Percentiles rank a stretch among this genome's conserved stretches.
Conservation (phyloP, 495 filamentous ascomycete species). For the Gamarada debralockiae region DNA sequence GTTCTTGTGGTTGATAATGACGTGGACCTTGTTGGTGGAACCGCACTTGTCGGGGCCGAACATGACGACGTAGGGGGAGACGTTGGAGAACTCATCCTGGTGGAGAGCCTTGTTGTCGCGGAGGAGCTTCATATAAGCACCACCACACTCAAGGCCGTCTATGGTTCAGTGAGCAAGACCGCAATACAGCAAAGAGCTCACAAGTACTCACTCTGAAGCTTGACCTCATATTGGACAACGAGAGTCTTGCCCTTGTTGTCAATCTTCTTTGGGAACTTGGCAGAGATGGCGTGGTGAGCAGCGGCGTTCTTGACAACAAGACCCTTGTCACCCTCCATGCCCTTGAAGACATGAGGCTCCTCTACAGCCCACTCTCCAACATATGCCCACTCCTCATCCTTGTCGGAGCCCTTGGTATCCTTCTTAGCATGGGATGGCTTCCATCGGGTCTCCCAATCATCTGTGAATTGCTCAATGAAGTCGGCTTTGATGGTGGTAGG, state of each 20-base stretch:
- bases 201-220: conserved; percentile 82
- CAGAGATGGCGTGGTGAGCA: conserved; percentile 98
- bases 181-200: not conserved
- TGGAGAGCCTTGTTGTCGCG: conserved; percentile 97
- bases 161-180: conserved; percentile 4
- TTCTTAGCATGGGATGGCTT: conserved; percentile 95
- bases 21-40: conserved; percentile 99
- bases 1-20: conserved; percentile 99
- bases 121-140: conserved; percentile 98
- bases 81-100: conserved; percentile 96
- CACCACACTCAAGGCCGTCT: conserved; percentile 93
- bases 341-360: conserved; percentile 89
- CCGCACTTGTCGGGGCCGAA: conserved; percentile 99
- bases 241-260: conserved; percentile 95
- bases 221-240: conserved; percentile 99
- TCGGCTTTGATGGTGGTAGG: conserved; percentile 84
- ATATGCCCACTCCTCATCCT: conserved; percentile 97
- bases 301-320: conserved; percentile 95
- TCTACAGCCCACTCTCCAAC: conserved; percentile 96
- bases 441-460: conserved; percentile 91
- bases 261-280: conserved; percentile 95
- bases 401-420: conserved; percentile 60
- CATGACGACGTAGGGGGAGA: conserved; percentile 98
- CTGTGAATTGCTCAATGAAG: conserved; percentile 98
- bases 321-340: conserved; percentile 93